phyloP scores from a whole-genome alignment of 176 grass and related monocot species.

The Pontederia paniculata region DNA sequence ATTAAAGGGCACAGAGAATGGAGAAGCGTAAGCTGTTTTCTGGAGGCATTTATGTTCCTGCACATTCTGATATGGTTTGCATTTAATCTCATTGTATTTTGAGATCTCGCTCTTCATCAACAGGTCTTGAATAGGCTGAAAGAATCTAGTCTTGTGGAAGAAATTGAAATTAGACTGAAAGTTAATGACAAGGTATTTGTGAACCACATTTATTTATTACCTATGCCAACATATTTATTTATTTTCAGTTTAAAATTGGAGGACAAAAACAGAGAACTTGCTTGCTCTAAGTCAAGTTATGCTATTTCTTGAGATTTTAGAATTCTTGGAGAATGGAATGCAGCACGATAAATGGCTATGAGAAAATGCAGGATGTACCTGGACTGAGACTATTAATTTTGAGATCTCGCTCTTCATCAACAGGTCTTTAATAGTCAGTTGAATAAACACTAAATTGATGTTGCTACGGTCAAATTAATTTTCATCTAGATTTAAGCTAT shows the following conservation, averaged over 20 bases:
- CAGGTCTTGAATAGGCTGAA: conserved; percentile 79
- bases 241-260: neutral
- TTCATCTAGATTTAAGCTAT: no score
- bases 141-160: conserved; percentile 68
- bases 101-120: no score
- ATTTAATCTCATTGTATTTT: conserved; percentile 3
- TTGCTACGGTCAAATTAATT: no score
- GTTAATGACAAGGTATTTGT: conserved; percentile 32
- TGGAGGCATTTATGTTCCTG: conserved; percentile 2
- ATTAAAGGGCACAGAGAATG: conserved; percentile 70
- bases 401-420: no score
- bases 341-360: no score
- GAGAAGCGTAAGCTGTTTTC: conserved; percentile 62
- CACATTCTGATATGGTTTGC: neutral
- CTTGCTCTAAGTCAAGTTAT: no score
- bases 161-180: conserved; percentile 58
- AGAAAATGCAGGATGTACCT: no score
- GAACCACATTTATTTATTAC: neutral
- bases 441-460: no score
- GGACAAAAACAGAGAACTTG: no score
- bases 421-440: conserved; percentile 74
- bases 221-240: neutral
- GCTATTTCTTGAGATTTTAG: no score
- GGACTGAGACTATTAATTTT: no score
- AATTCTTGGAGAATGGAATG: no score